phyloP scores from a whole-genome alignment of 768 basidiomycete species.

The Macrolepiota albuminosa region DNA sequence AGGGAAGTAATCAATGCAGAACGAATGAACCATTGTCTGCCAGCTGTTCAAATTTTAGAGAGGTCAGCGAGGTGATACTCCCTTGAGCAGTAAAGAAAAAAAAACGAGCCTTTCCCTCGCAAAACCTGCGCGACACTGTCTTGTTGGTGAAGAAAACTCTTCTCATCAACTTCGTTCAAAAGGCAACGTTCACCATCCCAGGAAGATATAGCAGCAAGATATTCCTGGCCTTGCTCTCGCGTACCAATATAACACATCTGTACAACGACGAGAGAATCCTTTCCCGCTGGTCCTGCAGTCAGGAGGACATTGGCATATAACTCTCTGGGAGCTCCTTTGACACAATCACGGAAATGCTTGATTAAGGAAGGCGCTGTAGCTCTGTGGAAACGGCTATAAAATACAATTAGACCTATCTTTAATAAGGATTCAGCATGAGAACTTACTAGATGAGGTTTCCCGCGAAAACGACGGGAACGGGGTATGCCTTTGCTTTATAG shows the following conservation, averaged over 20 bases:
- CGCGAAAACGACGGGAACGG: constrained; percentile 86
- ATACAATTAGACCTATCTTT: not conserved
- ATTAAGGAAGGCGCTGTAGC: constrained; percentile 86
- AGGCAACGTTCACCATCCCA: constrained; percentile 88
- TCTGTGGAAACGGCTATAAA: constrained; percentile 72
- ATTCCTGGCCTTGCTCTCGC: constrained; percentile 68
- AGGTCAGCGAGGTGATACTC: not conserved
- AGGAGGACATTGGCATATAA: constrained; percentile 88
- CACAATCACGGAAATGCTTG: constrained; percentile 89
- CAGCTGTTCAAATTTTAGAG: constrained; percentile 37
- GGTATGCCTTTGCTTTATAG: constrained; percentile 87
- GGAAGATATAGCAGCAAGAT: constrained; percentile 73
- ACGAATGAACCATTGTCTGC: constrained; percentile 89
- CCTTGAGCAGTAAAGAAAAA: not conserved
- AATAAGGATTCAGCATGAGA: not conserved
- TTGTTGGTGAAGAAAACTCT: constrained; percentile 86
- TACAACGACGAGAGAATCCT: constrained; percentile 83
- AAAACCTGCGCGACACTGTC: constrained; percentile 89
- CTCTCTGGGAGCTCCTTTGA: constrained; percentile 83
- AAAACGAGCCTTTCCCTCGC: constrained; percentile 66
- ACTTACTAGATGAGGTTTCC: constrained; percentile 90
- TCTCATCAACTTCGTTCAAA: constrained; percentile 87
- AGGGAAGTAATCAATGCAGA: constrained; percentile 79
- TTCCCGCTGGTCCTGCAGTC: constrained; percentile 81
- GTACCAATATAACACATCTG: constrained; percentile 89